These are phyloP conservation scores for Mariannaea elegans DNA, from an alignment of 2,329 filamentous ascomycete genomes.

Conservation along the genomic window DNA sequence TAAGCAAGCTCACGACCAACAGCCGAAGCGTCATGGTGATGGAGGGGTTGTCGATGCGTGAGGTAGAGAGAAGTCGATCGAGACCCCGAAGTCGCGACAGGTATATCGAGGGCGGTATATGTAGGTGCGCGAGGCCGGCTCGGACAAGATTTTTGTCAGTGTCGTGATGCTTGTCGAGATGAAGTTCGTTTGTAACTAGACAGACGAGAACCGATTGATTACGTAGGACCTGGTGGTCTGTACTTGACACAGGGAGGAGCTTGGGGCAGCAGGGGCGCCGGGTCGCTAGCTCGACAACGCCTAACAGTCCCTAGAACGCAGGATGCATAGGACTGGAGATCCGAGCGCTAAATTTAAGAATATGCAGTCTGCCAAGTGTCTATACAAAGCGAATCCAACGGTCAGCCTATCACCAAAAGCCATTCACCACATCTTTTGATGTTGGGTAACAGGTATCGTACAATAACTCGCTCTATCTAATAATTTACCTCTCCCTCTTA, in stretches of 20 bases:
- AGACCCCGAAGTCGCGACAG: neutral
- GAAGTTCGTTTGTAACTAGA: too few species aligned
- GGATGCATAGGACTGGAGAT: too few species aligned
- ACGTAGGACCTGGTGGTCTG: slow-evolving; percentile 17
- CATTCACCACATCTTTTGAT: too few species aligned
- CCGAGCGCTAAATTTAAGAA: too few species aligned
- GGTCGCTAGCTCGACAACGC: too few species aligned
- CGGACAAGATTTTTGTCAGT: neutral
- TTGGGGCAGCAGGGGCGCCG: neutral
- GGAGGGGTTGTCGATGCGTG: neutral
- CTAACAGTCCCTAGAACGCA: too few species aligned
- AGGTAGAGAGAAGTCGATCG: neutral
- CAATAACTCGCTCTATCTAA: neutral
- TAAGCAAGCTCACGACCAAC: slow-evolving; percentile 40
- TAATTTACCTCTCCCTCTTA: too few species aligned
- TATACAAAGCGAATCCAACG: too few species aligned
- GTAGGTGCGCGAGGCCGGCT: slow-evolving; percentile 4
- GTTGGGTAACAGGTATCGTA: too few species aligned
- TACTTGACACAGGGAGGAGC: slow-evolving; percentile 19
- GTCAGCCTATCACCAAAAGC: too few species aligned
- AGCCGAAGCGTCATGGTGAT: slow-evolving; percentile 40
- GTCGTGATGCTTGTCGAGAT: neutral
- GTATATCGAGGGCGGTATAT: neutral
- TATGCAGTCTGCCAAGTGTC: too few species aligned
- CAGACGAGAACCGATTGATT: neutral